These are phyloP conservation scores for Triticum urartu DNA, from an alignment of 176 grass and related monocot genomes.

Conservation along the genomic window DNA sequence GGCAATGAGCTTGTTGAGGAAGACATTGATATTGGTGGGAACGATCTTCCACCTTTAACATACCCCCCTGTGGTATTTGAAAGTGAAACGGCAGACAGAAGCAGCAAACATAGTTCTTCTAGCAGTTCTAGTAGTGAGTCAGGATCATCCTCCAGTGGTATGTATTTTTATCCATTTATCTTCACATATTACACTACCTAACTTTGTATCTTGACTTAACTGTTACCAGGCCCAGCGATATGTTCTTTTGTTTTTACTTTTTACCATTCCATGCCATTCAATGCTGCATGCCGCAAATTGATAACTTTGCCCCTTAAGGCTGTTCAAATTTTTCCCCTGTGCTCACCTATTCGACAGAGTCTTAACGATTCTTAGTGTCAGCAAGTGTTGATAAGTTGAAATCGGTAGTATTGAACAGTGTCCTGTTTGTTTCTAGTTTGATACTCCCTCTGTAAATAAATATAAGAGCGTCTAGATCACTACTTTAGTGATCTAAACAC, in stretches of 20 bases:
- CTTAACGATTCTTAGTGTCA: neutral
- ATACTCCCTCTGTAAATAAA: too few species aligned
- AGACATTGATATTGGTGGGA: slow-evolving; percentile 85
- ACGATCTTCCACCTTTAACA: slow-evolving; percentile 73
- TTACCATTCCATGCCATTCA: neutral
- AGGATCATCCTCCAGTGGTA: slow-evolving; percentile 86
- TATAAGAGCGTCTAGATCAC: too few species aligned
- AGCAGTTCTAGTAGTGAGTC: slow-evolving; percentile 85
- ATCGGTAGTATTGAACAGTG: too few species aligned
- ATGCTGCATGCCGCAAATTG: slow-evolving; percentile 1
- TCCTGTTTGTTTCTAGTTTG: too few species aligned
- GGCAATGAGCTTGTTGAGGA: slow-evolving; percentile 76
- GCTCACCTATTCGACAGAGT: slow-evolving; percentile 16
- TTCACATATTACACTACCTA: slow-evolving; percentile 10
- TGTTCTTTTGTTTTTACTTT: neutral
- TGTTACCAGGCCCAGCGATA: neutral
- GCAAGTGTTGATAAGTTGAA: slow-evolving; percentile 1
- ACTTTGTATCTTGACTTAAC: neutral
- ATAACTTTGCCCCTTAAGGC: neutral
- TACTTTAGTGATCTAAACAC: too few species aligned
- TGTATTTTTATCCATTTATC: slow-evolving; percentile 33
- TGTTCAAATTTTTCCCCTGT: slow-evolving; percentile 1
- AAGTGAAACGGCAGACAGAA: slow-evolving; percentile 67
- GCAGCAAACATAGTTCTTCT: slow-evolving; percentile 76
- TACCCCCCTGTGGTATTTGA: slow-evolving; percentile 82